Percentiles rank a stretch among this genome's conserved stretches.
Conservation (phyloP, 352 stramenopile species). For the Sclerospora graminicola region DNA sequence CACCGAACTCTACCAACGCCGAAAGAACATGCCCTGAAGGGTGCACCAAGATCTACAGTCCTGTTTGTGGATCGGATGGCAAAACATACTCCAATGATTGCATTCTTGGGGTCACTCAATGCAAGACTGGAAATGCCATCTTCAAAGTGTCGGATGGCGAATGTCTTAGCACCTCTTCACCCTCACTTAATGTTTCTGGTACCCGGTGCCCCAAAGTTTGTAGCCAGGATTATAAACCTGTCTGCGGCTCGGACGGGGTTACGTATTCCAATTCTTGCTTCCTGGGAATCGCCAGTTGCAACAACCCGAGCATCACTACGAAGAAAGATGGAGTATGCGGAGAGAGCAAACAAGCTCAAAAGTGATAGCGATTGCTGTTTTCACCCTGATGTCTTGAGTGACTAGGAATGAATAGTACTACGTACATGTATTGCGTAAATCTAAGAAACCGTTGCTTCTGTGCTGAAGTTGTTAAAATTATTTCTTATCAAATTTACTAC, state of each 20-base stretch:
- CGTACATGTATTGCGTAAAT: too few relatives aligned
- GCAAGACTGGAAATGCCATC: constrained; percentile 13
- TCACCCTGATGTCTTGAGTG: too few relatives aligned
- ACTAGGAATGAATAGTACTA: too few relatives aligned
- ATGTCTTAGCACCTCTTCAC: constrained; percentile 5
- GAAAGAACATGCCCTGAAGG: neutral
- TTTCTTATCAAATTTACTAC: too few relatives aligned
- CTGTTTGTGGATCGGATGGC: constrained; percentile 32
- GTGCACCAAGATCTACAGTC: constrained; percentile 24
- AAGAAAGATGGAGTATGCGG: constrained; percentile 26
- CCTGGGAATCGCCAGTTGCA: constrained; percentile 1
- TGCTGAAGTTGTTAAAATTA: too few relatives aligned
- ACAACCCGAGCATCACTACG: constrained; percentile 16
- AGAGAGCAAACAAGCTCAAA: too few relatives aligned
- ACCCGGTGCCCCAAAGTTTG: constrained; percentile 2
- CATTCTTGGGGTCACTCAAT: constrained; percentile 20
- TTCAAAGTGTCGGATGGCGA: constrained; percentile 11
- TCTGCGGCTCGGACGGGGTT: constrained; percentile 1
- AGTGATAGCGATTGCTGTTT: too few relatives aligned
- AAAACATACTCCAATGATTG: constrained; percentile 33
- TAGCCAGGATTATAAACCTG: neutral
- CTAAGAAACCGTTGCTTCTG: too few relatives aligned
- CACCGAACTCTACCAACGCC: too few relatives aligned
- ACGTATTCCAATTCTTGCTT: constrained; percentile 33
- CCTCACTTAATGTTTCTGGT: neutral